Conservation (phyloP, 495 filamentous ascomycete species). For the Trichoderma asperelloides region DNA sequence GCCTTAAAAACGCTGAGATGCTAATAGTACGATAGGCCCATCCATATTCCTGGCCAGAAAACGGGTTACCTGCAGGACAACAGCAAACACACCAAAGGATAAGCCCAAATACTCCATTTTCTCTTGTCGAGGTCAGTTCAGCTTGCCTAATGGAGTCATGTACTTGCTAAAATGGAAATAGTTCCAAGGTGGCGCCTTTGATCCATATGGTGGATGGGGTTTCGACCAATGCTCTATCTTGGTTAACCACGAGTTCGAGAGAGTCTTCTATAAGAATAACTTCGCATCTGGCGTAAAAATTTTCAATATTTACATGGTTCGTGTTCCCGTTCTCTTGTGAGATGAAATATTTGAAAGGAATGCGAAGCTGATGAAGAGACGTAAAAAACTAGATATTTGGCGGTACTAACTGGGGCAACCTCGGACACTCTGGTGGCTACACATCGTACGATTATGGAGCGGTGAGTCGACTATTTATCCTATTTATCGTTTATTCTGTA, state of each 20-base stretch:
- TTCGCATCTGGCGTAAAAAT: conserved; percentile 47
- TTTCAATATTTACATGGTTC: conserved; percentile 54
- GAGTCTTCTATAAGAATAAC: conserved; percentile 76
- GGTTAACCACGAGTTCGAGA: conserved; percentile 60
- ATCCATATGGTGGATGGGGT: conserved; percentile 65
- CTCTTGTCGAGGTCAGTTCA: conserved; percentile 48
- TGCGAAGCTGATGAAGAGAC: background rate
- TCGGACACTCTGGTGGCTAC: conserved; percentile 64
- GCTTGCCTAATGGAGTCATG: background rate
- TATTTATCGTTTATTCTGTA: no score
- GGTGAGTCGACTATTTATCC: conserved; percentile 10
- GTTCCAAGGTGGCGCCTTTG: conserved; percentile 70
- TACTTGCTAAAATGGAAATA: conserved; percentile 15
- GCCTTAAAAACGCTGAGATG: conserved; percentile 7
- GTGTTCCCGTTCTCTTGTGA: conserved; percentile 9
- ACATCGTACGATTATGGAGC: conserved; percentile 69
- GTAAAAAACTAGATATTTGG: conserved; percentile 44
- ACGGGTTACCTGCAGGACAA: conserved; percentile 31
- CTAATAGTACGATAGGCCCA: conserved; percentile 25
- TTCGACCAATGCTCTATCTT: conserved; percentile 55
- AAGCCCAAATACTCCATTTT: conserved; percentile 49
- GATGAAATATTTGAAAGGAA: background rate
- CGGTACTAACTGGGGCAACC: conserved; percentile 81
- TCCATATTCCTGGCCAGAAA: conserved; percentile 31
- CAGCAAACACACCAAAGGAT: conserved; percentile 25